phyloP scores from a whole-genome alignment of 768 basidiomycete genomes.

The Strobilomyces echinocephalus region DNA sequence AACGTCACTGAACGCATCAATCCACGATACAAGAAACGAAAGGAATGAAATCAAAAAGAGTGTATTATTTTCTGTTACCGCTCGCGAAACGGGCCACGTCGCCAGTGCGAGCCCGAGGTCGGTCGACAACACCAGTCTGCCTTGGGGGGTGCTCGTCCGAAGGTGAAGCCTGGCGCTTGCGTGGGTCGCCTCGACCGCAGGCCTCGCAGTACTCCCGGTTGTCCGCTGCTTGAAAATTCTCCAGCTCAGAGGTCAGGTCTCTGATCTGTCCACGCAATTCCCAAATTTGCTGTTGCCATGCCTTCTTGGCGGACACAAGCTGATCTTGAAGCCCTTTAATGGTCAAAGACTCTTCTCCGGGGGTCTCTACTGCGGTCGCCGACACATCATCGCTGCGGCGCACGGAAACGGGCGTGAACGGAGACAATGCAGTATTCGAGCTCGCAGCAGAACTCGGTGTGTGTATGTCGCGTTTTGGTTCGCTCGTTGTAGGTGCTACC shows the following conservation, averaged over 20 bases:
- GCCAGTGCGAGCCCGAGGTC: slow-evolving; percentile 67
- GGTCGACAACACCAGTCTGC: slow-evolving; percentile 46
- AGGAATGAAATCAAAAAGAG: slow-evolving; percentile 8
- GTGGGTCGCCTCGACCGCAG: slow-evolving; percentile 52
- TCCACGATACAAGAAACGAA: slow-evolving; percentile 14
- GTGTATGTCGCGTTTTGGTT: slow-evolving; percentile 39
- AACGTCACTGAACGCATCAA: slow-evolving; percentile 11
- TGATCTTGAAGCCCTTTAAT: slow-evolving; percentile 60
- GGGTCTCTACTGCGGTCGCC: slow-evolving; percentile 18
- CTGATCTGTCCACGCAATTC: slow-evolving; percentile 72
- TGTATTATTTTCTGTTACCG: slow-evolving; percentile 23
- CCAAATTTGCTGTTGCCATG: slow-evolving; percentile 71
- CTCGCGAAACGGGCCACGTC: slow-evolving; percentile 59
- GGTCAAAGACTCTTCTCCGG: slow-evolving; percentile 41
- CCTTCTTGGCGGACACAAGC: slow-evolving; percentile 49
- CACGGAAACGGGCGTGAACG: slow-evolving; percentile 40
- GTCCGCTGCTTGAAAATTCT: slow-evolving; percentile 44
- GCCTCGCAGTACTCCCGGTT: slow-evolving; percentile 47
- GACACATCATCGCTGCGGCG: slow-evolving; percentile 33
- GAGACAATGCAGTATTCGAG: slow-evolving; percentile 40
- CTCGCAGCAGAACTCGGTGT: slow-evolving; percentile 48
- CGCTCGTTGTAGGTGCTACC: slow-evolving; percentile 24
- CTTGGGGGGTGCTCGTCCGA: slow-evolving; percentile 20
- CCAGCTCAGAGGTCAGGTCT: slow-evolving; percentile 66
- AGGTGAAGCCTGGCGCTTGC: slow-evolving; percentile 6